Conservation (phyloP, 352 stramenopile genomes). For the Phytophthora vignae region DNA sequence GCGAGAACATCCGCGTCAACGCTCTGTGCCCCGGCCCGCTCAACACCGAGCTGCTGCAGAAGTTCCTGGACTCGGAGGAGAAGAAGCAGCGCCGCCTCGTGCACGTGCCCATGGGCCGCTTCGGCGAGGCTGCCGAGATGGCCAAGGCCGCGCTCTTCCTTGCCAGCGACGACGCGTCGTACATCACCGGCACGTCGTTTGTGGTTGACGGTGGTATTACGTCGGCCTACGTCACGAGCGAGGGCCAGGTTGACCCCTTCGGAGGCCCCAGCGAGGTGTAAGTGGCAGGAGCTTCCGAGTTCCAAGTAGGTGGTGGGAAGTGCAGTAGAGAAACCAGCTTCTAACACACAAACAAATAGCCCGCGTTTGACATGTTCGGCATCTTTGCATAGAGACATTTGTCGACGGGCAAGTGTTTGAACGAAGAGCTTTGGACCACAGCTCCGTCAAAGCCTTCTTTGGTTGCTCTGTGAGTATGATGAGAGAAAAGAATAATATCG, state of each 20-base stretch:
- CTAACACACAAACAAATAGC: constrained; percentile 19
- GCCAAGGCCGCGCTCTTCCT: constrained; percentile 90
- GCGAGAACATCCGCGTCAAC: constrained; percentile 91
- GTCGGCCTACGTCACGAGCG: constrained; percentile 86
- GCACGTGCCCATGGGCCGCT: constrained; percentile 89
- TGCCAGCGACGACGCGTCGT: constrained; percentile 85
- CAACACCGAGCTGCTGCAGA: constrained; percentile 89
- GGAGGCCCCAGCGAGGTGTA: constrained; percentile 82
- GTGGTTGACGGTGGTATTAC: constrained; percentile 91
- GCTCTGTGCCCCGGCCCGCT: constrained; percentile 85
- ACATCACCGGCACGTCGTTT: constrained; percentile 89
- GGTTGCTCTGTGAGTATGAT: no score
- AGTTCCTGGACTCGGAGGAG: constrained; percentile 85
- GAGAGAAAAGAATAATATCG: no score
- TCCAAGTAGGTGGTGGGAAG: constrained; percentile 19
- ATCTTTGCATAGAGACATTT: neutral
- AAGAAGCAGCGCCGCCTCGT: constrained; percentile 90
- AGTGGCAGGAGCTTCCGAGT: constrained; percentile 4
- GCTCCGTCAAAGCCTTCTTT: no score
- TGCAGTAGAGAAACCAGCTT: constrained; percentile 16
- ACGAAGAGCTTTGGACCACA: no score
- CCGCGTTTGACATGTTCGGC: constrained; percentile 10
- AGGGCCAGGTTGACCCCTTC: constrained; percentile 83
- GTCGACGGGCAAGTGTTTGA: no score
- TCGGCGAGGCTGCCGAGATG: constrained; percentile 89